A percentile compares a stretch with the other conserved stretches of the same genome.
These are phyloP conservation scores for Hirschfeldia incana DNA, from an alignment of 345 rosid species.

Conservation along the genomic window DNA sequence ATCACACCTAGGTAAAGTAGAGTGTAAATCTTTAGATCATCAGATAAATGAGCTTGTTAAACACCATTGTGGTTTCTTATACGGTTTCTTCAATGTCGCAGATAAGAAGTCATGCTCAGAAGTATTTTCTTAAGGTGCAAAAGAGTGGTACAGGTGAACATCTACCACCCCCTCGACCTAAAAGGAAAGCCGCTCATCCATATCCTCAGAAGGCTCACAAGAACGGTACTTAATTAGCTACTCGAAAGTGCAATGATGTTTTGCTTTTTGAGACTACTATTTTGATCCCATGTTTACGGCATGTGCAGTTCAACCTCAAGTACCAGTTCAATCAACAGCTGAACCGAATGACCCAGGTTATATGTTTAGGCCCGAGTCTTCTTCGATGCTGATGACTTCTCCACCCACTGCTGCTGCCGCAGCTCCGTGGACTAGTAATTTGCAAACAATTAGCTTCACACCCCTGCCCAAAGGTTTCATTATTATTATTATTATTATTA, in stretches of 20 bases:
- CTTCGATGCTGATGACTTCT: slow-evolving; percentile 56
- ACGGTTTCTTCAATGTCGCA: slow-evolving; percentile 22
- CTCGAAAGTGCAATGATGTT: slow-evolving; percentile 1
- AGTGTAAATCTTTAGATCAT: slow-evolving; percentile 5
- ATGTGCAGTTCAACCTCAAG: slow-evolving; percentile 48
- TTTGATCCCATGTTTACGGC: slow-evolving; percentile 30
- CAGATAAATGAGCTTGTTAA: slow-evolving; percentile 9
- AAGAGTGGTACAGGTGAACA: slow-evolving; percentile 85
- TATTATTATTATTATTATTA: too few relatives aligned
- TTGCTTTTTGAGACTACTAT: neutral
- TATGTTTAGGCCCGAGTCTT: slow-evolving; percentile 55
- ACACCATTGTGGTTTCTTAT: neutral
- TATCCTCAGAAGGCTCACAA: slow-evolving; percentile 88
- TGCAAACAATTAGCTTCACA: slow-evolving; percentile 51
- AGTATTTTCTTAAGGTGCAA: slow-evolving; percentile 84
- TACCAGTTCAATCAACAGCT: slow-evolving; percentile 48
- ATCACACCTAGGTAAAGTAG: neutral
- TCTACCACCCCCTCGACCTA: slow-evolving; percentile 90
- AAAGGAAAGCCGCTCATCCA: slow-evolving; percentile 90
- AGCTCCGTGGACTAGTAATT: slow-evolving; percentile 56
- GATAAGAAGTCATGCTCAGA: slow-evolving; percentile 95
- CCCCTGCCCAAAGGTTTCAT: slow-evolving; percentile 49
- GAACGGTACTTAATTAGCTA: slow-evolving; percentile 45
- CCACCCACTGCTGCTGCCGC: slow-evolving; percentile 41
- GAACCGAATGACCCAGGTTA: slow-evolving; percentile 49